Evolutionary conservation across 2,329 filamentous ascomycete genomes (phyloP), one percentile per base, ranked within the genome.

Genomic region (Lachnum nothofagi): DNA sequence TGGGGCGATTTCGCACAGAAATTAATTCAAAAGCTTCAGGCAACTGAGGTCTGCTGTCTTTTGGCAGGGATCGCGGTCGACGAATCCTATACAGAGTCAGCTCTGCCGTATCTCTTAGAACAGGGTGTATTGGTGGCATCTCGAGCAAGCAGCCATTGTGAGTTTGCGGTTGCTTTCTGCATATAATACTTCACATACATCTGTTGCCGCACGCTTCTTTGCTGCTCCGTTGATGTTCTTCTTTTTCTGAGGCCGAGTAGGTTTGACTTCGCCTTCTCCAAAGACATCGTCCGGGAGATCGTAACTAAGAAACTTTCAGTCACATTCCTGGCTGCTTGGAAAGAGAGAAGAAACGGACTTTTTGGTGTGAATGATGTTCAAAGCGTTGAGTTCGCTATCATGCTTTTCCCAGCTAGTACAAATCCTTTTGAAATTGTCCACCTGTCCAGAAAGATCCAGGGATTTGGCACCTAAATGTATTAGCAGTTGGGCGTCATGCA

Each of bases 221-320:
- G 51, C 17, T 9, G 37, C 42, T 20, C 54, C 50, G 25, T 52
- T 51, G n/a, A 43, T 22, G 8, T 49, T 49, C 40, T 62, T 62
- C 45, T 60, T 66, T 54, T 63, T 64, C 37, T 43, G 52, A 35
- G 60, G 57, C n/a, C 61, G 59, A 22, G 49, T 42, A 4, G 87
- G 87, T 61, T 81, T 86, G 42, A 73, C 72, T 68, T 98, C 93
- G 61, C 88, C 88, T 20, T 83, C 72, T 41, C 83, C 78, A 65
- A 98, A 98, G 2, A 97, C 83, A 67, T 98, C 91, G 51, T 88
- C 83, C 23, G 93, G 93, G 22, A 98, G 77, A 63, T 90, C 83
- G 65, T 88, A 87, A 69, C 91, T 96, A 62, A 7, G 55, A 16
- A 51, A 40, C 37, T 25, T 46, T 63, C 41, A 60, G 60, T 64